phyloP scores from a whole-genome alignment of 352 stramenopile species.

The Phytopythium chamaehyphon region DNA sequence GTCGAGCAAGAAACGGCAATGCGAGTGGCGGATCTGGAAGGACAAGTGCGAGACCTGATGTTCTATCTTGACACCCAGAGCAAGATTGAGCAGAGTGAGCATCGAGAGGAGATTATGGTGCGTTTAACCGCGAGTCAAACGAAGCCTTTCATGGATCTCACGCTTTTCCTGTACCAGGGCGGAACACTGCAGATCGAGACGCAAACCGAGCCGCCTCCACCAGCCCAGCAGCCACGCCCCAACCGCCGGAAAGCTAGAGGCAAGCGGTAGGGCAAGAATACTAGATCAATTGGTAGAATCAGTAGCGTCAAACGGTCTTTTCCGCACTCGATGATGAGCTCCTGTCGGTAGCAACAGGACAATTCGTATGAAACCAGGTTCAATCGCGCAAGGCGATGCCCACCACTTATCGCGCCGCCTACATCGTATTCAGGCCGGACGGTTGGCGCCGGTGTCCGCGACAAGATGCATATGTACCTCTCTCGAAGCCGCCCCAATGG shows the following conservation, averaged over 20 bases:
- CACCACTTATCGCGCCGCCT: too few species aligned
- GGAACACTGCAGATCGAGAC: slow-evolving; percentile 74
- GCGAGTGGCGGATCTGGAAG: slow-evolving; percentile 72
- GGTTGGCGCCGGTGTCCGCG: too few species aligned
- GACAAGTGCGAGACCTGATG: slow-evolving; percentile 84
- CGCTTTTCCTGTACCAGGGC: slow-evolving; percentile 23
- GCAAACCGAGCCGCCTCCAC: slow-evolving; percentile 11
- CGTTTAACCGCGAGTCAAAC: slow-evolving; percentile 4
- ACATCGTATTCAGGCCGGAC: too few species aligned
- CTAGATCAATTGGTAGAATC: too few species aligned
- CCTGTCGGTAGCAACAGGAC: too few species aligned
- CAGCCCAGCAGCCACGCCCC: slow-evolving; percentile 1
- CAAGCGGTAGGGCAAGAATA: slow-evolving; percentile 14
- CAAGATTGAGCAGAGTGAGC: slow-evolving; percentile 75
- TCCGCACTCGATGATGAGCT: too few species aligned
- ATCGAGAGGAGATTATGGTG: slow-evolving; percentile 82
- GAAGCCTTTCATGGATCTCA: neutral
- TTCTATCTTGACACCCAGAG: slow-evolving; percentile 88
- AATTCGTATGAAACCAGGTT: too few species aligned
- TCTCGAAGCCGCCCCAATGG: too few species aligned
- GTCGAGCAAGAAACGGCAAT: slow-evolving; percentile 54
- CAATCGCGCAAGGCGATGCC: too few species aligned
- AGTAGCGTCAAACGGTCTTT: too few species aligned
- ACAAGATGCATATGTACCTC: too few species aligned
- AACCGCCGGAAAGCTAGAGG: slow-evolving; percentile 13